Conservation (phyloP, 306 rosid genomes). For the Cucurbita maxima region DNA sequence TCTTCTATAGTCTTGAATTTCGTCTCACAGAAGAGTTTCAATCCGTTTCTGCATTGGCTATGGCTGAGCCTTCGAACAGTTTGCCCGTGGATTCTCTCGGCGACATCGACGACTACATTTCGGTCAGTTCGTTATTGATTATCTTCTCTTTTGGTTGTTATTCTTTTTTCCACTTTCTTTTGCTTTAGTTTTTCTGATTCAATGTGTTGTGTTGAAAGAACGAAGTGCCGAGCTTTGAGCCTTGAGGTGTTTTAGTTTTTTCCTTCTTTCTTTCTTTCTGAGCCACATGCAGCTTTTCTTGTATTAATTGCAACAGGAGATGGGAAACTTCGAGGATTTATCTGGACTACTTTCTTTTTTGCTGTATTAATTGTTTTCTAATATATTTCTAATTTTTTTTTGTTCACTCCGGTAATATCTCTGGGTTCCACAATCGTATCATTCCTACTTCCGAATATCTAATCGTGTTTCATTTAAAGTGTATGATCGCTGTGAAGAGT, state of each 20-base stretch:
- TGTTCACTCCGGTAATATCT: neutral
- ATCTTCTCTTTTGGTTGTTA: neutral
- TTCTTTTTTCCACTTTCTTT: neutral
- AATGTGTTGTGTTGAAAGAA: constrained; percentile 1
- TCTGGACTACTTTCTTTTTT: neutral
- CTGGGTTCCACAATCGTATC: neutral
- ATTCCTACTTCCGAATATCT: neutral
- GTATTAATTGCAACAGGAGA: too few species aligned
- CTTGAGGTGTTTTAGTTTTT: neutral
- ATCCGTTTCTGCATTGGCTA: constrained; percentile 26
- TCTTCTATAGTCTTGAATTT: neutral
- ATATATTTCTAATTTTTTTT: neutral
- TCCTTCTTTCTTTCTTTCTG: neutral
- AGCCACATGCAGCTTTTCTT: constrained; percentile 3
- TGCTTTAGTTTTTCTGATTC: constrained; percentile 5
- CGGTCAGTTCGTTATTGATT: constrained; percentile 24
- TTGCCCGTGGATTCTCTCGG: constrained; percentile 22
- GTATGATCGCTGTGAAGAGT: neutral
- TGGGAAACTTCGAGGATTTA: neutral
- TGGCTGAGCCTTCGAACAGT: constrained; percentile 10
- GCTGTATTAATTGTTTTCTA: neutral
- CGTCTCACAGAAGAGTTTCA: neutral
- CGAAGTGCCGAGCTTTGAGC: neutral
- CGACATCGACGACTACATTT: constrained; percentile 58
- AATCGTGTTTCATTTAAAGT: neutral